phyloP scores from a whole-genome alignment of 2,329 filamentous ascomycete genomes.

The Aspergillus caelatus region DNA sequence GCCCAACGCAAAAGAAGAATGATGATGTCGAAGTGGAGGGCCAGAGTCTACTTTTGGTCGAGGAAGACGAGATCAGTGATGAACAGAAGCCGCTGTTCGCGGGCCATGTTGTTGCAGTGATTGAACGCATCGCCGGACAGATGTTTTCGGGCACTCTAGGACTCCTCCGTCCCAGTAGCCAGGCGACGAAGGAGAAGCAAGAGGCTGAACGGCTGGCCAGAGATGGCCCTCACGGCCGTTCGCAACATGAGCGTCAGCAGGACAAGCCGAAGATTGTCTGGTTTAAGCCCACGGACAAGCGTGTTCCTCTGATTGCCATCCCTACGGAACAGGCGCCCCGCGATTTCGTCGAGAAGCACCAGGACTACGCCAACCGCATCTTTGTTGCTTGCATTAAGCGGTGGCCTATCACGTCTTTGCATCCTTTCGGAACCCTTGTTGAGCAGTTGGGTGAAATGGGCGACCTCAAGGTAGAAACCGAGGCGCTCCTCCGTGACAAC shows the following conservation, averaged over 20 bases:
- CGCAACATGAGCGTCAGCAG: constrained; percentile 80
- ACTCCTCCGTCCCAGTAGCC: constrained; percentile 90
- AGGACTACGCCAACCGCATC: constrained; percentile 95
- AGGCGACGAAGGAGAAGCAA: constrained; percentile 99
- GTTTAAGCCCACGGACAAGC: constrained; percentile 99
- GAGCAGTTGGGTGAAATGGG: constrained; percentile 98
- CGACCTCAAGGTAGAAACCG: constrained; percentile 95
- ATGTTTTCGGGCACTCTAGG: constrained; percentile 99
- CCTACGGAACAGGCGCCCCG: constrained; percentile 96
- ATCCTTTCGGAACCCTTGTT: constrained; percentile 95
- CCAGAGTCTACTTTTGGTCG: constrained; percentile 92
- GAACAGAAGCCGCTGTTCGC: constrained; percentile 97
- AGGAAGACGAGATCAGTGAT: constrained; percentile 98
- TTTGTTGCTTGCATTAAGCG: constrained; percentile 99
- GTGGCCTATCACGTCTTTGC: constrained; percentile 99
- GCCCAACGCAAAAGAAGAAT: constrained; percentile 99
- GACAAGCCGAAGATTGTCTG: constrained; percentile 99
- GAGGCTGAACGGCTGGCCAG: constrained; percentile 92
- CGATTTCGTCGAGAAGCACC: constrained; percentile 98
- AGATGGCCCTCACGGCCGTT: constrained; percentile 73
- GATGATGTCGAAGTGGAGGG: constrained; percentile 99
- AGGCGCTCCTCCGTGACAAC: constrained; percentile 95
- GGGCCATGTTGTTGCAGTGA: constrained; percentile 93
- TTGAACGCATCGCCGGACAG: constrained; percentile 94
- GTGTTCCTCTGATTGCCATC: constrained; percentile 95